phyloP scores from a whole-genome alignment of 805 yeast species.

The Cyberlindnera xylosilytica region DNA sequence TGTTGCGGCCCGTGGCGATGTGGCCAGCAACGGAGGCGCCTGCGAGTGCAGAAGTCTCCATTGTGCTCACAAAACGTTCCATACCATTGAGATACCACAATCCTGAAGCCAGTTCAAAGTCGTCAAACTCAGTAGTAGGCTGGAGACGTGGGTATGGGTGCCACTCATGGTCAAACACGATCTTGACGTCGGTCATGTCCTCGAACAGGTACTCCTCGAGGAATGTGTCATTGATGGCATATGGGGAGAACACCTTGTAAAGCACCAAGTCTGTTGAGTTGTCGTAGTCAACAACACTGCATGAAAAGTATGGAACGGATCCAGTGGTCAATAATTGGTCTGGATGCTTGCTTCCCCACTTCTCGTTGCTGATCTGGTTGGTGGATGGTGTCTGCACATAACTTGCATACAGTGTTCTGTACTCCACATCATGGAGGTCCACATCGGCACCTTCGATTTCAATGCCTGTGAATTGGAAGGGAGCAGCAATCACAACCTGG shows the following conservation, averaged over 20 bases:
- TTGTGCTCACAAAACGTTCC: slow-evolving; percentile 46
- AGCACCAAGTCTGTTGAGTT: slow-evolving; percentile 30
- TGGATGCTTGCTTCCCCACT: slow-evolving; percentile 24
- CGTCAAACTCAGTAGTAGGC: slow-evolving; percentile 29
- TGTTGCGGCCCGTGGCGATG: slow-evolving; percentile 30
- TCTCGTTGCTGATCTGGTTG: slow-evolving; percentile 20
- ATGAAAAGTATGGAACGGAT: slow-evolving; percentile 32
- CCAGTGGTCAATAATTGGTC: slow-evolving; percentile 28
- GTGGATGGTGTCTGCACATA: slow-evolving; percentile 28
- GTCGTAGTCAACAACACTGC: slow-evolving; percentile 30
- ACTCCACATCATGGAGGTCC: slow-evolving; percentile 29
- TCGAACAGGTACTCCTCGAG: slow-evolving; percentile 21
- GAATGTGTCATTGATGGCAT: slow-evolving; percentile 21
- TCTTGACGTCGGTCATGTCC: slow-evolving; percentile 20
- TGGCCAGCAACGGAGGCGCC: slow-evolving; percentile 49
- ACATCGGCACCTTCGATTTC: slow-evolving; percentile 10
- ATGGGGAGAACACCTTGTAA: slow-evolving; percentile 41
- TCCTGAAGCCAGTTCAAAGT: slow-evolving; percentile 30
- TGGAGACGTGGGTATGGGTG: slow-evolving; percentile 40
- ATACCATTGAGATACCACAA: slow-evolving; percentile 44
- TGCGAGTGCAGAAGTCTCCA: slow-evolving; percentile 49
- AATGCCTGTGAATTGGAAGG: slow-evolving; percentile 33
- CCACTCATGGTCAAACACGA: slow-evolving; percentile 38
- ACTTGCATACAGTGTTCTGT: slow-evolving; percentile 39
- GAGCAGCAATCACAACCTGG: slow-evolving; percentile 44